Evolutionary conservation across 805 yeast genomes (phyloP).

Genomic region (Kazachstania martiniae): DNA sequence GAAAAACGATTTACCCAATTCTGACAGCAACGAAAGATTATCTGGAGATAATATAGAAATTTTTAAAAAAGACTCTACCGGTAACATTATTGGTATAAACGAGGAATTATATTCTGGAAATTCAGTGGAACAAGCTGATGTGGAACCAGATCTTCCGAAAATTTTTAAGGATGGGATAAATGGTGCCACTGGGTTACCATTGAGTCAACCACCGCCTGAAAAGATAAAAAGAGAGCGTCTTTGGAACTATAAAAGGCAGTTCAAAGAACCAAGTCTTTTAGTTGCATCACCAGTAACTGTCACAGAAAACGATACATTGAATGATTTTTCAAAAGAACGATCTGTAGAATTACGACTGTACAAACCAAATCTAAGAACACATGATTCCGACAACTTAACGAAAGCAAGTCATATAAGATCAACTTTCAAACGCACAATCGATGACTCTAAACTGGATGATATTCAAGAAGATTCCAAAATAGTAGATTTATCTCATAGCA

Average conservation of each 20-base stretch:
- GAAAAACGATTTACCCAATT: background rate
- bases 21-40: too few species aligned
- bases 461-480: too few species aligned
- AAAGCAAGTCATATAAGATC: slow-evolving; percentile 24
- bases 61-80: slow-evolving; percentile 8
- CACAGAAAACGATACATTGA: background rate
- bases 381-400: slow-evolving; percentile 27
- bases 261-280: slow-evolving; percentile 4
- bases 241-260: slow-evolving; percentile 37
- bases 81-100: slow-evolving; percentile 18
- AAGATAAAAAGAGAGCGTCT: slow-evolving; percentile 46
- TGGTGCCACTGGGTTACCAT: slow-evolving; percentile 60
- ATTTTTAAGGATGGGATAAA: slow-evolving; percentile 40
- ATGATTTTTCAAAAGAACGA: background rate
- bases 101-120: slow-evolving; percentile 27
- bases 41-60: background rate
- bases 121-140: slow-evolving; percentile 16
- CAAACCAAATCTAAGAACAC: slow-evolving; percentile 24
- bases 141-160: slow-evolving; percentile 25
- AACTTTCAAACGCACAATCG: slow-evolving; percentile 1
- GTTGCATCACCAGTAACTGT: background rate
- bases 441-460: background rate
- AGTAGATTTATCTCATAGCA: too few species aligned
- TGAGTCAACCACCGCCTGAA: slow-evolving; percentile 56
- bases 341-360: slow-evolving; percentile 11